Evolutionary conservation across 2,329 filamentous ascomycete species (phyloP), one percentile per base, ranked within the genome.

Genomic region (Aspergillus tamarii): DNA sequence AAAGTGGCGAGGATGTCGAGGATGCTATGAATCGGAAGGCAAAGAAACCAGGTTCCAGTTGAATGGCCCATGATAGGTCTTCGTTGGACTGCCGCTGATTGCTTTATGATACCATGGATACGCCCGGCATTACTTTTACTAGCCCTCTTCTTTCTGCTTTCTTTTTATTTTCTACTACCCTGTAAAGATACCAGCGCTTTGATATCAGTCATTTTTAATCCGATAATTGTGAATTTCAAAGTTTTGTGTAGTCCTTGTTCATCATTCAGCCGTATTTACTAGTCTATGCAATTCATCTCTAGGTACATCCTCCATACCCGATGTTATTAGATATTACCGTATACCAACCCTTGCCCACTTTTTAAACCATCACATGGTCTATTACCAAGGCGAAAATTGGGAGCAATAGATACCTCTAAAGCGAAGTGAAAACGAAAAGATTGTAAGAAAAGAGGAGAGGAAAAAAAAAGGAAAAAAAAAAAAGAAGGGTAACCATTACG

Each of bases 1-100:
- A 67, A 28, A 54, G 45, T 36, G 66, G 54, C 45, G 65, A 65
- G 34, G 63, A 61, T 30, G 59, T 57, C 8, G 62, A 58, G 36
- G 61, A 61, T 39, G 41, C 65, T 50, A 19, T 54, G 34, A 50
- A 56, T 39, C 52, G 43, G 26, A 56, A 62, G 19, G 56, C 32
- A n/a, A 57, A 59, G 26, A 57, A 32, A 53, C n/a, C 34, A 19
- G 52, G 32, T 26, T 55, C 32, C 7, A 41, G 19, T 55, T 36
- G 52, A 54, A 39, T 8, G 52, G 19, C 52, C 26, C 30, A 28
- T 28, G 14, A 30, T 23, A 21, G 30, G 50, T 36, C 34, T 34
- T 54, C n/a, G 21, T 36, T 54, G 32, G n/a, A 53, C 50, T 53
- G 14, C 23, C 16, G 52, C 52, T 26, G 52, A 55, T 55, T 55